These are phyloP conservation scores for Haplosporangium sp. DNA, from an alignment of 371 early-diverging fungal genomes.

Conservation along the genomic window DNA sequence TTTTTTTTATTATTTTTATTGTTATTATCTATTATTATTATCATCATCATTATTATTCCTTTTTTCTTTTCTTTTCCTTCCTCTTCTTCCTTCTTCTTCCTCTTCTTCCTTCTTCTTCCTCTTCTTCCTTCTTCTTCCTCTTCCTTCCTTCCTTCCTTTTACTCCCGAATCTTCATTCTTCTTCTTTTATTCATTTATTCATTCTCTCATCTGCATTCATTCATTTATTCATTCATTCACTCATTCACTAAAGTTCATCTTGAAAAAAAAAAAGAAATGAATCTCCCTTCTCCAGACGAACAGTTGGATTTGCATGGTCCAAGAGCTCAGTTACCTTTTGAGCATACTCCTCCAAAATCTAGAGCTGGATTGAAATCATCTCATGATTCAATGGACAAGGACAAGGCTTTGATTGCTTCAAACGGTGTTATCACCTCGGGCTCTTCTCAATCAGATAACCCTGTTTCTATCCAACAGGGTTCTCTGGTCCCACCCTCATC, in stretches of 20 bases:
- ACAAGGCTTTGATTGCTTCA: conserved; percentile 32
- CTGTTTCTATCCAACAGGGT: conserved; percentile 2
- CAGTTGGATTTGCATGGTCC: conserved; percentile 54
- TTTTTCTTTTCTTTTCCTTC: too few relatives aligned
- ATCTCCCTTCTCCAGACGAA: conserved; percentile 55
- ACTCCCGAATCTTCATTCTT: background rate
- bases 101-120: background rate
- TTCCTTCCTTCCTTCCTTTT: background rate
- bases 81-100: too few relatives aligned
- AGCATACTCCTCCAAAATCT: conserved; percentile 50
- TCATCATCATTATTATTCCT: too few relatives aligned
- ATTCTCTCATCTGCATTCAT: too few relatives aligned
- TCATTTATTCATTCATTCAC: background rate
- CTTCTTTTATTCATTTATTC: background rate
- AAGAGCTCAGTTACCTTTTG: conserved; percentile 48
- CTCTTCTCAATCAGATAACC: conserved; percentile 11
- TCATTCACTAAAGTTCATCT: background rate
- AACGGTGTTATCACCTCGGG: conserved; percentile 46
- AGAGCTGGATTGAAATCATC: conserved; percentile 49
- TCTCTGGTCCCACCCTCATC: conserved; percentile 39
- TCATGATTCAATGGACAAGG: conserved; percentile 38
- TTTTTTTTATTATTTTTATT: too few relatives aligned
- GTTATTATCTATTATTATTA: too few relatives aligned
- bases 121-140: background rate
- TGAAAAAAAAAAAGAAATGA: conserved; percentile 11